These are phyloP conservation scores for Blastomyces gilchristii DNA, from an alignment of 2,329 filamentous ascomycete genomes.

Conservation along the genomic window DNA sequence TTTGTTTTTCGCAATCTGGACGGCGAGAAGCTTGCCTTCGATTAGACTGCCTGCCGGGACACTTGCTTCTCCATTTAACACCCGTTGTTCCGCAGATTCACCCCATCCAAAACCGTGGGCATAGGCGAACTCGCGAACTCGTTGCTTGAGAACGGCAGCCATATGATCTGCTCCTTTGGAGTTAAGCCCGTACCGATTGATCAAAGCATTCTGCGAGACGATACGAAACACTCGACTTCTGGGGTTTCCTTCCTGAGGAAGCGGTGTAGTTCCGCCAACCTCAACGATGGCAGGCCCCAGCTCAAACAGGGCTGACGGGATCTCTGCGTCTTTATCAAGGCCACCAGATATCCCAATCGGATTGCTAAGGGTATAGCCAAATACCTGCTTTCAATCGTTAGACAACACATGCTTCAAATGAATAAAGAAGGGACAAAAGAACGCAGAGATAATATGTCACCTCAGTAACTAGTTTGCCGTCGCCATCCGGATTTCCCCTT, in stretches of 20 bases:
- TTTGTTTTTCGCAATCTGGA: slow-evolving; percentile 98
- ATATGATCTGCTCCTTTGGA: slow-evolving; percentile 81
- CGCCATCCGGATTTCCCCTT: slow-evolving; percentile 50
- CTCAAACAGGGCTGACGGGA: slow-evolving; percentile 74
- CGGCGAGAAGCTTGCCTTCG: slow-evolving; percentile 66
- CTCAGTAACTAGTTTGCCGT: slow-evolving; percentile 46
- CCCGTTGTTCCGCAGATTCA: slow-evolving; percentile 54
- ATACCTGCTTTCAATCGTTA: slow-evolving; percentile 44
- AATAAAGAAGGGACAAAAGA: neutral
- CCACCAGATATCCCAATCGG: slow-evolving; percentile 92
- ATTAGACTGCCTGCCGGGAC: slow-evolving; percentile 75
- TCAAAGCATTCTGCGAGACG: slow-evolving; percentile 70
- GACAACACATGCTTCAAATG: neutral
- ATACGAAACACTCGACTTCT: slow-evolving; percentile 81
- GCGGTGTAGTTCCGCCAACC: slow-evolving; percentile 78
- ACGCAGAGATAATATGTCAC: slow-evolving; percentile 15
- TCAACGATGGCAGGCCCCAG: slow-evolving; percentile 82
- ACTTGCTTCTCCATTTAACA: slow-evolving; percentile 64
- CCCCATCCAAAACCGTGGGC: slow-evolving; percentile 54
- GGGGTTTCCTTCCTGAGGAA: slow-evolving; percentile 80
- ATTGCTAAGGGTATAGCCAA: slow-evolving; percentile 66
- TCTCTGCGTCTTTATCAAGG: slow-evolving; percentile 86
- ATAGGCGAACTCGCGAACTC: slow-evolving; percentile 68
- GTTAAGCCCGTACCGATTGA: slow-evolving; percentile 95
- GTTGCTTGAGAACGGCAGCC: slow-evolving; percentile 64